Percentiles rank a stretch among this genome's conserved stretches.
These are phyloP conservation scores for Meredithiella fracta DNA, from an alignment of 2,329 filamentous ascomycete species.

Conservation along the genomic window DNA sequence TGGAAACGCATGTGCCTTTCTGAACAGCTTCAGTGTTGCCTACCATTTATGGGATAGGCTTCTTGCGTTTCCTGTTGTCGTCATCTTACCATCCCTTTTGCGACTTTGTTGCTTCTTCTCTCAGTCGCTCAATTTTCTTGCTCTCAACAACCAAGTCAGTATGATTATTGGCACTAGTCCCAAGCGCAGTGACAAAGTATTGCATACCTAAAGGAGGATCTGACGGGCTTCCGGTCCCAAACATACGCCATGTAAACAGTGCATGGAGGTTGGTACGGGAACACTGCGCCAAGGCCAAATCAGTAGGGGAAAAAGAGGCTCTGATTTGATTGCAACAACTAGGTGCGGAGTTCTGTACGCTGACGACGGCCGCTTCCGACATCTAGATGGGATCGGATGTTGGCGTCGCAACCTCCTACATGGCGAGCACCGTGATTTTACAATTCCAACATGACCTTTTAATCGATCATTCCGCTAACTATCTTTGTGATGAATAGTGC, in stretches of 20 bases:
- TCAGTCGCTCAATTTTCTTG: no score
- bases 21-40: no score
- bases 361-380: background rate
- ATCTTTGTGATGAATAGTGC: conserved; percentile 27
- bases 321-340: background rate
- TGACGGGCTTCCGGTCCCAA: conserved; percentile 1
- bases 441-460: background rate
- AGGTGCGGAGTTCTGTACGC: background rate
- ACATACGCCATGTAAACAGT: conserved; percentile 7
- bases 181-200: background rate
- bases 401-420: no score
- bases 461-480: background rate
- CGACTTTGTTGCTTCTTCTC: no score
- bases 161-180: background rate
- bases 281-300: background rate
- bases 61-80: no score
- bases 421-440: no score
- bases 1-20: no score
- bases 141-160: background rate
- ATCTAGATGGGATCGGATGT: background rate
- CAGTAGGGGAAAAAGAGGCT: background rate
- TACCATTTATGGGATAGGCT: no score
- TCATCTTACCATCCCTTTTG: no score
- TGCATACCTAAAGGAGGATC: background rate
- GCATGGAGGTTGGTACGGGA: conserved; percentile 1